Conservation (phyloP, 805 yeast species). For the Candida ulmi region DNA sequence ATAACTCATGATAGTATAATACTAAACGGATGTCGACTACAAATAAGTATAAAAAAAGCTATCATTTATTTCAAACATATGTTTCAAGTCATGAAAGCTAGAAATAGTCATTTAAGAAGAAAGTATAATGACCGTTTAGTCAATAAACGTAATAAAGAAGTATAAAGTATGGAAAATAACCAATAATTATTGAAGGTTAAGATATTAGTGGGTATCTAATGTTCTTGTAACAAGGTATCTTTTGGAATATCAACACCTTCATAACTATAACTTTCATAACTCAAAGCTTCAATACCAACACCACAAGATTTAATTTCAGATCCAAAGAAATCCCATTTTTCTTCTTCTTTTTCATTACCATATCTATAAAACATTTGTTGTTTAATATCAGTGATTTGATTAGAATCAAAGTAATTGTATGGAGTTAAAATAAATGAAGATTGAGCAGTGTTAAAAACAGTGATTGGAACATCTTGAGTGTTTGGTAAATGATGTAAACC, state of each 20-base stretch:
- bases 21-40: too few relatives aligned
- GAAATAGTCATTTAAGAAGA: too few relatives aligned
- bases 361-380: slow-evolving; percentile 19
- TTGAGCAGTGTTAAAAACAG: slow-evolving; percentile 23
- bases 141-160: too few relatives aligned
- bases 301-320: slow-evolving; percentile 14
- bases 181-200: too few relatives aligned
- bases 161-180: too few relatives aligned
- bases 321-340: slow-evolving; percentile 22
- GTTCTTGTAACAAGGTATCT: not conserved
- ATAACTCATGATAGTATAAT: too few relatives aligned
- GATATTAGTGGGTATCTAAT: not conserved
- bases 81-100: too few relatives aligned
- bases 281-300: slow-evolving; percentile 11
- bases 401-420: slow-evolving; percentile 23
- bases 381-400: slow-evolving; percentile 20
- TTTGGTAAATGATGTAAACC: slow-evolving; percentile 26
- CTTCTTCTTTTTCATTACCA: slow-evolving; percentile 8
- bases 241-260: not conserved
- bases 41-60: too few relatives aligned
- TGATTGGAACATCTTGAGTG: slow-evolving; percentile 25
- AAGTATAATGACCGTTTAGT: too few relatives aligned
- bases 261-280: slow-evolving; percentile 1
- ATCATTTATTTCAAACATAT: too few relatives aligned
- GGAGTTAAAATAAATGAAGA: slow-evolving; percentile 23